Conservation (phyloP, 148 eudicot genomes). For the Amaranthus cruentus region DNA sequence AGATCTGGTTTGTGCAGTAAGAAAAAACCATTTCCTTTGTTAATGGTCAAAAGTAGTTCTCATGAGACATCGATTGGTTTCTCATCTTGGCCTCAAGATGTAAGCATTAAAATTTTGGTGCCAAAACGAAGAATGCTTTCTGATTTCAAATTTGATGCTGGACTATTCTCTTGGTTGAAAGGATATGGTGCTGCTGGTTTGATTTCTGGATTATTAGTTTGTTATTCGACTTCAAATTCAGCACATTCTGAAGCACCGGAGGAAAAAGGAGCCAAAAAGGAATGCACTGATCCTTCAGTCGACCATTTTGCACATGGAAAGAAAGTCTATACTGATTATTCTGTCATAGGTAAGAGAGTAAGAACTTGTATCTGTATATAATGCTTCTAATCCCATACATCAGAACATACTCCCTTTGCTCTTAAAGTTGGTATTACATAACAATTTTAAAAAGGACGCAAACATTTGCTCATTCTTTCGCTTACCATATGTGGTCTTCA, state of each 20-base stretch:
- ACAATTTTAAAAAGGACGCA: not conserved
- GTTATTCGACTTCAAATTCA: conserved; percentile 52
- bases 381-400: not conserved
- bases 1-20: conserved; percentile 24
- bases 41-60: conserved; percentile 32
- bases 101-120: conserved; percentile 32
- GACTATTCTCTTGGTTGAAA: conserved; percentile 41
- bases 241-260: conserved; percentile 52
- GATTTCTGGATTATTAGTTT: conserved; percentile 54
- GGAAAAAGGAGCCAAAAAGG: conserved; percentile 29
- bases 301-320: conserved; percentile 58
- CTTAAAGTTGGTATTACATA: not conserved
- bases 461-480: not conserved
- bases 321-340: conserved; percentile 67
- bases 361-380: not conserved
- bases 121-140: conserved; percentile 39
- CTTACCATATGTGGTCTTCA: not conserved
- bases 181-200: conserved; percentile 44
- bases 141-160: conserved; percentile 34
- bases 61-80: conserved; percentile 31
- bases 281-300: conserved; percentile 33
- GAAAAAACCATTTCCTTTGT: conserved; percentile 26
- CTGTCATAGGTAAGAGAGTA: conserved; percentile 62
- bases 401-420: not conserved
- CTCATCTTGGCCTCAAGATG: conserved; percentile 33